Conservation (phyloP, 2,329 filamentous ascomycete species). For the Talaromyces sp. region DNA sequence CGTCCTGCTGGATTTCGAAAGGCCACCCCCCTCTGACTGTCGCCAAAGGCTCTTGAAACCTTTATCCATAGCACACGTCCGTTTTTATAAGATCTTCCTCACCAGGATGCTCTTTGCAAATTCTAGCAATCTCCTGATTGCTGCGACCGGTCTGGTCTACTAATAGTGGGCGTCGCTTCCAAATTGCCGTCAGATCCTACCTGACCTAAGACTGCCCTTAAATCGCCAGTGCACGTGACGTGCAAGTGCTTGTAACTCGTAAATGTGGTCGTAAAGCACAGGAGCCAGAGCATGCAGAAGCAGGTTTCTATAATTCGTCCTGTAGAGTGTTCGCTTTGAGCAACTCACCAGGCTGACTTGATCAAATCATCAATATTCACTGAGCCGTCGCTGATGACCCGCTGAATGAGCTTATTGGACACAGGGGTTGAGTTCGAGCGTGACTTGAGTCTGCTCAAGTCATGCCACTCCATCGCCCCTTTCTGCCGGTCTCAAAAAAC, state of each 20-base stretch:
- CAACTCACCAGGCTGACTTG: conserved; percentile 21
- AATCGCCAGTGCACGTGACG: conserved; percentile 67
- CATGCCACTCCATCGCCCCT: conserved; percentile 1
- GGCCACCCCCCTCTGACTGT: conserved; percentile 69
- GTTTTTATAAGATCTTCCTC: conserved; percentile 57
- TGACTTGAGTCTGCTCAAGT: conserved; percentile 20
- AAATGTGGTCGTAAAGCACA: conserved; percentile 62
- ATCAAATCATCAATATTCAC: conserved; percentile 27
- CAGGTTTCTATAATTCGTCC: conserved; percentile 25
- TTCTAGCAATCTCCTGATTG: conserved; percentile 53
- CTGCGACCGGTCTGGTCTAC: conserved; percentile 66
- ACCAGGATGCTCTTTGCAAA: conserved; percentile 59
- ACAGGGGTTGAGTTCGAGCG: background rate
- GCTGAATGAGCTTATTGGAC: conserved; percentile 17
- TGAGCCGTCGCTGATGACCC: conserved; percentile 26
- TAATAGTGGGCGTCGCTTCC: conserved; percentile 53
- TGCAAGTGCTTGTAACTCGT: conserved; percentile 56
- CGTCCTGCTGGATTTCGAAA: conserved; percentile 44
- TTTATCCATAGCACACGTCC: conserved; percentile 62
- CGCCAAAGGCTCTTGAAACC: conserved; percentile 66
- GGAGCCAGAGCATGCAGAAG: conserved; percentile 50
- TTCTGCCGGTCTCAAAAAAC: conserved; percentile 4
- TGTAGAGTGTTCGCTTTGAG: conserved; percentile 21
- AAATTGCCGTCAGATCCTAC: conserved; percentile 42
- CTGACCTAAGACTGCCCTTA: conserved; percentile 60